A percentile compares a stretch with the other conserved stretches of the same genome.
Conservation (phyloP, 2,329 filamentous ascomycete genomes). For the Phialocephala sp. region DNA sequence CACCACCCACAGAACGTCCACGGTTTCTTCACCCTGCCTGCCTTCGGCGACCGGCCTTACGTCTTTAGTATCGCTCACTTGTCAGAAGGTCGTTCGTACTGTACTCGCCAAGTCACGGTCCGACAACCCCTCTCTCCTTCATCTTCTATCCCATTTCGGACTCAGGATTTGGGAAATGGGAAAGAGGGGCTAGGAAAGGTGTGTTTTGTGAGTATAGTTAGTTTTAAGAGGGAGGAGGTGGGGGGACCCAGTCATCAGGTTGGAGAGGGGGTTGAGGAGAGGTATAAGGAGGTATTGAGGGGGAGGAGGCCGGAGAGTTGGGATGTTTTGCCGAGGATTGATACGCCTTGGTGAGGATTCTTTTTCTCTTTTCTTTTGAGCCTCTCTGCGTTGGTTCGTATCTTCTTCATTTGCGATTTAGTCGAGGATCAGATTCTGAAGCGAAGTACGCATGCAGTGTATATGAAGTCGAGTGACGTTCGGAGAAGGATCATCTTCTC, state of each 20-base stretch:
- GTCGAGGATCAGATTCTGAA: background rate
- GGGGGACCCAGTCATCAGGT: conserved; percentile 23
- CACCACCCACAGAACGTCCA: conserved; percentile 47
- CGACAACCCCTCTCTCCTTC: conserved; percentile 53
- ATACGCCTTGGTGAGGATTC: conserved; percentile 34
- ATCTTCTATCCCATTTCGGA: conserved; percentile 33
- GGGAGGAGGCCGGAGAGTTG: conserved; percentile 16
- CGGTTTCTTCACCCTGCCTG: conserved; percentile 59
- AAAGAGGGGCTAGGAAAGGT: conserved; percentile 42
- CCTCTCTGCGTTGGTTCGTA: background rate
- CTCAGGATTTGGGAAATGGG: conserved; percentile 28
- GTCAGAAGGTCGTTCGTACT: conserved; percentile 54
- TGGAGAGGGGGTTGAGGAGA: conserved; percentile 9
- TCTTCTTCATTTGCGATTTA: background rate
- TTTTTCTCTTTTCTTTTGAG: background rate
- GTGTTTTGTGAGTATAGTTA: conserved; percentile 58
- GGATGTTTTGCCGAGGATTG: conserved; percentile 23
- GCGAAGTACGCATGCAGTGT: background rate
- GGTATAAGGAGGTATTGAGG: conserved; percentile 23
- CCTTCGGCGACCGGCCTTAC: conserved; percentile 56
- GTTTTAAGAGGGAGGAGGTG: conserved; percentile 50
- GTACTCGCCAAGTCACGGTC: conserved; percentile 55
- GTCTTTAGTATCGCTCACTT: conserved; percentile 56
- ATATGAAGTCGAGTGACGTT: background rate
- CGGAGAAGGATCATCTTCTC: background rate